Conservation (phyloP, 129 eudicot genomes). For the Saussurea involucrata region DNA sequence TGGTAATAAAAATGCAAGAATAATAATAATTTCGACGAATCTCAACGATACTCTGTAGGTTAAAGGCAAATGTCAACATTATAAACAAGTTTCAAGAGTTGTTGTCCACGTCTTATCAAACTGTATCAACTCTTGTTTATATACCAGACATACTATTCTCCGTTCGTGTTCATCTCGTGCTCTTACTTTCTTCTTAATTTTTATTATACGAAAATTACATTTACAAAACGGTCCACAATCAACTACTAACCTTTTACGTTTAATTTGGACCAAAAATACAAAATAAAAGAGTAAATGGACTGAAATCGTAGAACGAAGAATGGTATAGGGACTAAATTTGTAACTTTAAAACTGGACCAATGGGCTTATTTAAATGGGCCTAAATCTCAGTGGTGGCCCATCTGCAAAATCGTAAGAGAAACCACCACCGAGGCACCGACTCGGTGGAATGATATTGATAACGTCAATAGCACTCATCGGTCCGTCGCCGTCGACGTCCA, state of each 20-base stretch:
- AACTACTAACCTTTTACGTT: neutral
- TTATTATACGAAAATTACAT: too few species aligned
- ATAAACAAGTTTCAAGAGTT: too few species aligned
- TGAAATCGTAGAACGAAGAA: neutral
- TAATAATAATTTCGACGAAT: neutral
- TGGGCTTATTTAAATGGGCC: neutral
- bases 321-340: neutral
- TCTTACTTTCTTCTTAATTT: too few species aligned
- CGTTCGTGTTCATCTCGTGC: too few species aligned
- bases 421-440: neutral
- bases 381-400: neutral
- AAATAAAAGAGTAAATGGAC: neutral
- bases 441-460: neutral
- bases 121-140: too few species aligned
- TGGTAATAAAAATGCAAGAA: neutral
- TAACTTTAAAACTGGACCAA: neutral
- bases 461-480: neutral
- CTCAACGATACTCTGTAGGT: too few species aligned
- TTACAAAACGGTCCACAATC: too few species aligned
- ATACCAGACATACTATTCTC: too few species aligned
- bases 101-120: neutral
- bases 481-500: slow-evolving; percentile 24
- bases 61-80: neutral
- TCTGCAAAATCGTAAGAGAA: neutral
- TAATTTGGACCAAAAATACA: neutral